Conservation (phyloP, 306 rosid genomes). For the Datisca glomerata region DNA sequence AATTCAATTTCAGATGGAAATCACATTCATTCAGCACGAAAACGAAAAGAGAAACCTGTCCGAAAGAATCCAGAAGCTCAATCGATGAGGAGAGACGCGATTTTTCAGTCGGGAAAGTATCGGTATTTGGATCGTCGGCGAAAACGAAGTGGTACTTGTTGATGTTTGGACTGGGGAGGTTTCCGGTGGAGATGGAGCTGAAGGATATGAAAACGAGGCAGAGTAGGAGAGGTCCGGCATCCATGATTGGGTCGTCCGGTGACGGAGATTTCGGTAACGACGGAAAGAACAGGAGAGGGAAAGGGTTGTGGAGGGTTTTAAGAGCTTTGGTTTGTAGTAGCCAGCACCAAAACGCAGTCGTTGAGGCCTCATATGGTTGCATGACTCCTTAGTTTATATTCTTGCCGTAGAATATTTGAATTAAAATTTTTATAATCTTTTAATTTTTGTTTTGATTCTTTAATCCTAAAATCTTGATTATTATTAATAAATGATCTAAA, state of each 20-base stretch:
- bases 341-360: conserved; percentile 33
- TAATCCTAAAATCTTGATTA: too few relatives aligned
- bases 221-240: conserved; percentile 14
- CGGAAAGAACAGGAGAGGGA: background rate
- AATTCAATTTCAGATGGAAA: background rate
- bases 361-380: conserved; percentile 21
- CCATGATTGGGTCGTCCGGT: conserved; percentile 14
- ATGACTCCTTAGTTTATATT: too few relatives aligned
- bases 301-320: conserved; percentile 32
- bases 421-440: too few relatives aligned
- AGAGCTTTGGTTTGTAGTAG: too few relatives aligned
- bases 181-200: conserved; percentile 41
- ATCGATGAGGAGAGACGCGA: background rate
- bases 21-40: background rate
- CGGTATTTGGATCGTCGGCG: conserved; percentile 23
- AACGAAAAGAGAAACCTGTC: background rate
- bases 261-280: background rate
- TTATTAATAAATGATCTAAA: too few relatives aligned
- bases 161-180: conserved; percentile 40
- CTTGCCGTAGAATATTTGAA: too few relatives aligned
- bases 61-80: background rate
- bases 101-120: conserved; percentile 29
- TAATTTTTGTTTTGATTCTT: too few relatives aligned
- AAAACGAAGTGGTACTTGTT: conserved; percentile 49
- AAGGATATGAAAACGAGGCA: conserved; percentile 44